A percentile compares a stretch with the other conserved stretches of the same genome.
Evolutionary conservation across 1,284 basidiomycete species (phyloP).

Genomic region (Heterobasidion irregulare): DNA sequence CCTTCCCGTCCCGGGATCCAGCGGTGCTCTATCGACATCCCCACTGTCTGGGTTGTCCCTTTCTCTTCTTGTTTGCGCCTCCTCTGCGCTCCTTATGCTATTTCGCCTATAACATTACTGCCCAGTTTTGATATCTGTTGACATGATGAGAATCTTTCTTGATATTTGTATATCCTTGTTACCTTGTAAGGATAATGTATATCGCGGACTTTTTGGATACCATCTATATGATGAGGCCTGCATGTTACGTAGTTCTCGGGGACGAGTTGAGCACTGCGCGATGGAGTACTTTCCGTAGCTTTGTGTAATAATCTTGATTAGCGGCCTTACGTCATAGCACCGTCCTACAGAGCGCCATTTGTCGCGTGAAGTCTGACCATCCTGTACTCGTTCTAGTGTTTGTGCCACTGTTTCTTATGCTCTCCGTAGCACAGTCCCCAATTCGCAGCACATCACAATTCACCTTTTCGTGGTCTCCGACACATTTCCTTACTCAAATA

Average conservation of each 20-base stretch:
- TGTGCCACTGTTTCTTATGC: too few relatives aligned
- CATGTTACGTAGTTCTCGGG: neutral
- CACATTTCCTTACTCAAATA: neutral
- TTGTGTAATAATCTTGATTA: too few relatives aligned
- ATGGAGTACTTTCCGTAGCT: too few relatives aligned
- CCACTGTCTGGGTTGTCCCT: neutral
- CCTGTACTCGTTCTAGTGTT: too few relatives aligned
- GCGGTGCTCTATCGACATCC: slow-evolving; percentile 5
- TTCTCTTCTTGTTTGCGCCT: neutral
- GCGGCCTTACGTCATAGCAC: too few relatives aligned
- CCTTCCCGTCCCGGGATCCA: slow-evolving; percentile 55
- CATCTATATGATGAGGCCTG: neutral
- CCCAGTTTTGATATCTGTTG: neutral
- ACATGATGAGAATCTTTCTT: neutral
- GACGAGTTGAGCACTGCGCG: too few relatives aligned
- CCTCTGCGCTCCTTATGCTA: neutral
- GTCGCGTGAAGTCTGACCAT: too few relatives aligned
- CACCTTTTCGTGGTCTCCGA: too few relatives aligned
- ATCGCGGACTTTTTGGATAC: neutral
- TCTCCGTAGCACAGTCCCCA: too few relatives aligned
- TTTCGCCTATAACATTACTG: neutral
- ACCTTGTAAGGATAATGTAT: too few relatives aligned
- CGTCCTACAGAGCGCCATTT: too few relatives aligned
- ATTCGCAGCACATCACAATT: too few relatives aligned
- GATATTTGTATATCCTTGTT: neutral